A percentile compares a stretch with the other conserved stretches of the same genome.
Evolutionary conservation across 2,329 filamentous ascomycete species (phyloP).

Genomic region (Diaporthe humulicola): DNA sequence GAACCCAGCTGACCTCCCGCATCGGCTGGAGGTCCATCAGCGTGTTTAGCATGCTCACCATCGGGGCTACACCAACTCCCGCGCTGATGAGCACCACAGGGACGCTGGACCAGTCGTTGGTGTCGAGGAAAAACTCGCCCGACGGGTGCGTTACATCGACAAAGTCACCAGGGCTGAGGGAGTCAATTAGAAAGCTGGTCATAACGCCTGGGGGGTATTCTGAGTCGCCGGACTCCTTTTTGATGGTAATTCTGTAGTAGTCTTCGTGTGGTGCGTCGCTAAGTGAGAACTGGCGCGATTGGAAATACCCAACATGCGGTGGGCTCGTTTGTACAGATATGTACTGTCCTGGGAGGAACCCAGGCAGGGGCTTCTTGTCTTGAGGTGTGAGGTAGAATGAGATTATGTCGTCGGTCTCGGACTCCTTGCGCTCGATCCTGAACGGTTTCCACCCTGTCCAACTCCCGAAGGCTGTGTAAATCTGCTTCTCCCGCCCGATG

Average conservation of each 20-base stretch:
- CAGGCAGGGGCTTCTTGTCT: conserved; percentile 71
- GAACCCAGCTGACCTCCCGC: conserved; percentile 70
- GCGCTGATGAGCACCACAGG: conserved; percentile 74
- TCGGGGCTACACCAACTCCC: conserved; percentile 71
- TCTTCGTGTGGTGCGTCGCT: conserved; percentile 72
- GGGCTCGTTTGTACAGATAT: conserved; percentile 73
- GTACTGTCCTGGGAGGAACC: conserved; percentile 79
- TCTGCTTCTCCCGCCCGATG: conserved; percentile 73
- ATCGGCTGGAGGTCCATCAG: conserved; percentile 58
- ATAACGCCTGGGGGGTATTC: conserved; percentile 65
- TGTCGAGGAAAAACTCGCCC: conserved; percentile 71
- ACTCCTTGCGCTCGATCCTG: conserved; percentile 72
- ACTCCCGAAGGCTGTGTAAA: conserved; percentile 71
- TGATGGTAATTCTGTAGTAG: conserved; percentile 79
- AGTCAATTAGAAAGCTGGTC: conserved; percentile 77
- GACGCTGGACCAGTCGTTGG: conserved; percentile 52
- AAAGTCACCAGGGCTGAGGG: conserved; percentile 70
- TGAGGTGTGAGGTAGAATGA: conserved; percentile 78
- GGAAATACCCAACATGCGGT: conserved; percentile 68
- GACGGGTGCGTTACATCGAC: conserved; percentile 76
- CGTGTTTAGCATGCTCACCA: conserved; percentile 72
- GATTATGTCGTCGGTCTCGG: conserved; percentile 76
- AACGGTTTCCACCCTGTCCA: conserved; percentile 80
- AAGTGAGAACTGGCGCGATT: conserved; percentile 80
- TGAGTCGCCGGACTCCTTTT: conserved; percentile 68